These are phyloP conservation scores for Diplodia scrobiculata DNA, from an alignment of 2,329 filamentous ascomycete genomes.

Conservation along the genomic window DNA sequence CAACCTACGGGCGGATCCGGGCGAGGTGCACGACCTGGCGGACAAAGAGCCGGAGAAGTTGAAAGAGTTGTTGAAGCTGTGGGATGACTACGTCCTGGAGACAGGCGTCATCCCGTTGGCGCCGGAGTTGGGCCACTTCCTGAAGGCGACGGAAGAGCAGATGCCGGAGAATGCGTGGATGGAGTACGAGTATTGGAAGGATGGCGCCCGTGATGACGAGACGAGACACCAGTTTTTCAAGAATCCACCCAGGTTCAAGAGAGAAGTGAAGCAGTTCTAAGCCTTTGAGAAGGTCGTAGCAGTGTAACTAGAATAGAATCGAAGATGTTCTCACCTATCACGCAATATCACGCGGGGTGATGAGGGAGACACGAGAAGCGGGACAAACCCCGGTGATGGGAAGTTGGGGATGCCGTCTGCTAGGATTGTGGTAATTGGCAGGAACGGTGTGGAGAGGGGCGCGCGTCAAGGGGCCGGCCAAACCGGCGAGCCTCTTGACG, in stretches of 20 bases:
- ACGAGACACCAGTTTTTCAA: conserved; percentile 38
- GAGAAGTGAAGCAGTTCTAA: conserved; percentile 32
- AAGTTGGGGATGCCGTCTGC: too few relatives aligned
- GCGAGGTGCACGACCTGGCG: conserved; percentile 54
- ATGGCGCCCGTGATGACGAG: conserved; percentile 51
- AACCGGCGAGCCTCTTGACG: neutral
- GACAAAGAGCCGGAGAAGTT: conserved; percentile 49
- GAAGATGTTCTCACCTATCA: too few relatives aligned
- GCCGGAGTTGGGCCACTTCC: conserved; percentile 60
- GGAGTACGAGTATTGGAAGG: conserved; percentile 66
- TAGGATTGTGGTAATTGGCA: neutral
- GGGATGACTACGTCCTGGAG: conserved; percentile 62
- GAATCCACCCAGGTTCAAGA: conserved; percentile 39
- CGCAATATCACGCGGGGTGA: too few relatives aligned
- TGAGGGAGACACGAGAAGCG: too few relatives aligned
- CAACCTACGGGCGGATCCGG: conserved; percentile 55
- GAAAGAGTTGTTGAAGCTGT: conserved; percentile 54
- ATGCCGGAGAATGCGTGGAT: conserved; percentile 68
- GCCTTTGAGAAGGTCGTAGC: neutral
- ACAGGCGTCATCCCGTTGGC: conserved; percentile 62
- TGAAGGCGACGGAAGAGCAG: conserved; percentile 64
- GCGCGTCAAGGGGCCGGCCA: conserved; percentile 12
- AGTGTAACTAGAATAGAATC: neutral
- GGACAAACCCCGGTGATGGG: too few relatives aligned
- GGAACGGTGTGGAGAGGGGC: neutral